These are phyloP conservation scores for Linnemannia zychae DNA, from an alignment of 192 early-diverging fungal genomes.

Conservation along the genomic window DNA sequence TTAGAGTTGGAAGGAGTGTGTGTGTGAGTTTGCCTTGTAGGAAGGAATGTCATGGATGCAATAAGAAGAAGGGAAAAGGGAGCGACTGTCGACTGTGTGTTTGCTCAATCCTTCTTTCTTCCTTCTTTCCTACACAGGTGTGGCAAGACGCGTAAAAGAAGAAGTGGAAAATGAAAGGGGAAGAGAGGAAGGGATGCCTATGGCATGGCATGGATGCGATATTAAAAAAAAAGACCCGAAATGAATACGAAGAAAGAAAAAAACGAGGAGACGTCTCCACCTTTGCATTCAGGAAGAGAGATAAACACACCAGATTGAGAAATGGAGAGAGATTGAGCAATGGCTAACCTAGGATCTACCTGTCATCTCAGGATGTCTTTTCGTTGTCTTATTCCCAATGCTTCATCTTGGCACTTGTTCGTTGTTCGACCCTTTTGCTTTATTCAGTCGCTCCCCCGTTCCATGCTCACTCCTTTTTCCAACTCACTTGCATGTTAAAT, in stretches of 20 bases:
- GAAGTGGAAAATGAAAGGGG: neutral
- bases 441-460: neutral
- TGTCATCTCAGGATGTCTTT: too few relatives aligned
- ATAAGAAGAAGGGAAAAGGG: neutral
- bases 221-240: neutral
- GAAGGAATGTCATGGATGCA: neutral
- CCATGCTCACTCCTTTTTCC: too few relatives aligned
- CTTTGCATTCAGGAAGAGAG: neutral
- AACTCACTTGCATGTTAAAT: too few relatives aligned
- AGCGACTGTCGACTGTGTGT: neutral
- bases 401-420: neutral
- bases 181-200: neutral
- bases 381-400: neutral
- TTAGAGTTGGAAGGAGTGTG: neutral
- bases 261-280: neutral
- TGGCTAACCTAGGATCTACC: slow-evolving; percentile 1
- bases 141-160: neutral
- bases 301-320: slow-evolving; percentile 12
- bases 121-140: neutral
- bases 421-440: neutral
- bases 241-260: neutral
- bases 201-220: neutral
- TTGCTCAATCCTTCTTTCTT: neutral
- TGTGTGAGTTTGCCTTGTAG: neutral
- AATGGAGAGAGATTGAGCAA: slow-evolving; percentile 11